Evolutionary conservation across 106 monocot genomes (phyloP).

Genomic region (Acorus calamus): DNA sequence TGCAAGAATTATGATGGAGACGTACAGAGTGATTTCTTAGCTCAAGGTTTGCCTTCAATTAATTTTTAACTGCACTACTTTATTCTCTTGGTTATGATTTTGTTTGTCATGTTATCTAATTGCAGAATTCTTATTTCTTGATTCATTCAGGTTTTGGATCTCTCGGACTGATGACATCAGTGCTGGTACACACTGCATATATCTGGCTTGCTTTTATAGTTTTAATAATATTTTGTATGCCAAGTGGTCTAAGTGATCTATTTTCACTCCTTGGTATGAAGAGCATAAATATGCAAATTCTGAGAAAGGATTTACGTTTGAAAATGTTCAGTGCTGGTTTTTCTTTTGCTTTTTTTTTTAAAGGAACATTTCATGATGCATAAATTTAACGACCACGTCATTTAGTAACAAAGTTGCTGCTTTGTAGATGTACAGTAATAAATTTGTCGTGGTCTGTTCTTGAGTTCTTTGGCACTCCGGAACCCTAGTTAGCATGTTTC

Average conservation of each 20-base stretch:
- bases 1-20: slow-evolving; percentile 99
- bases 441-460: too few species aligned
- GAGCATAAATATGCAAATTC: too few species aligned
- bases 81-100: neutral
- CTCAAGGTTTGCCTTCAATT: slow-evolving; percentile 50
- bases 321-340: too few species aligned
- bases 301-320: too few species aligned
- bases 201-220: neutral
- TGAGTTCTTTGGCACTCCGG: too few species aligned
- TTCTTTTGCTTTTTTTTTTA: too few species aligned
- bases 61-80: neutral
- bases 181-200: slow-evolving; percentile 38
- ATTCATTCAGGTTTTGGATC: slow-evolving; percentile 83
- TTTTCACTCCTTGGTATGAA: neutral
- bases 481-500: too few species aligned
- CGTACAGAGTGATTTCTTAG: slow-evolving; percentile 96
- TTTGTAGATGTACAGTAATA: too few species aligned
- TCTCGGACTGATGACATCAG: slow-evolving; percentile 91
- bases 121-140: neutral
- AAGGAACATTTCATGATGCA: too few species aligned
- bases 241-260: neutral
- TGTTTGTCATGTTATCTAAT: neutral
- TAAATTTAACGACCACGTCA: too few species aligned
- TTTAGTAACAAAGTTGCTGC: too few species aligned
- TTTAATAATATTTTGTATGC: too few species aligned